Evolutionary conservation across 257 asterid genomes (phyloP).

Genomic region (Galeopsis tetrahit): DNA sequence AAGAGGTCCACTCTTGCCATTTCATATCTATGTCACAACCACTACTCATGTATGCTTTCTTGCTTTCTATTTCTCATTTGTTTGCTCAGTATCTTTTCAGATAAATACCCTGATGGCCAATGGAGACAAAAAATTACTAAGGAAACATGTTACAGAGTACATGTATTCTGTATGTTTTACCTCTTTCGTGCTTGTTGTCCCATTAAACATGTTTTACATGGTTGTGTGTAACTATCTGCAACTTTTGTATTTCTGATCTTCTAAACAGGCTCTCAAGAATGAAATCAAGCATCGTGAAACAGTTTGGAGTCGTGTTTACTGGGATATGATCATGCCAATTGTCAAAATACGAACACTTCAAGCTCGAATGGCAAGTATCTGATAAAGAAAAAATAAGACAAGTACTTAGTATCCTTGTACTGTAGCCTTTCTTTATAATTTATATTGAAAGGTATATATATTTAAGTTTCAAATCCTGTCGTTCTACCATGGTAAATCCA

Average conservation of each 20-base stretch:
- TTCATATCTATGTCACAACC: constrained; percentile 16
- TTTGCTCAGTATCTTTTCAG: constrained; percentile 46
- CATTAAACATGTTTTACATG: constrained; percentile 7
- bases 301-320: constrained; percentile 72
- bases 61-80: constrained; percentile 31
- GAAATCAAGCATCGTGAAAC: constrained; percentile 89
- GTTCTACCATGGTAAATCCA: constrained; percentile 17
- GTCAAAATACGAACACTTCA: constrained; percentile 78
- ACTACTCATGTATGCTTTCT: constrained; percentile 30
- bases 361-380: constrained; percentile 89
- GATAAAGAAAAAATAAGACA: constrained; percentile 25
- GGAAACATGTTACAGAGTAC: constrained; percentile 81
- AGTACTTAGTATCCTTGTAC: constrained; percentile 32
- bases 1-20: constrained; percentile 63
- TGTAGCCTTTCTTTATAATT: constrained; percentile 12
- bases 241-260: constrained; percentile 25
- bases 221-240: constrained; percentile 27
- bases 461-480: constrained; percentile 21
- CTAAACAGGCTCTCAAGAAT: constrained; percentile 82
- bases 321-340: constrained; percentile 87
- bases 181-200: constrained; percentile 26
- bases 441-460: constrained; percentile 6
- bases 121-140: constrained; percentile 77
- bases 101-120: constrained; percentile 82
- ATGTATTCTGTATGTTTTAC: constrained; percentile 86